phyloP scores from a whole-genome alignment of 108 stramenopile genomes.

The Fragilaria crotonensis region DNA sequence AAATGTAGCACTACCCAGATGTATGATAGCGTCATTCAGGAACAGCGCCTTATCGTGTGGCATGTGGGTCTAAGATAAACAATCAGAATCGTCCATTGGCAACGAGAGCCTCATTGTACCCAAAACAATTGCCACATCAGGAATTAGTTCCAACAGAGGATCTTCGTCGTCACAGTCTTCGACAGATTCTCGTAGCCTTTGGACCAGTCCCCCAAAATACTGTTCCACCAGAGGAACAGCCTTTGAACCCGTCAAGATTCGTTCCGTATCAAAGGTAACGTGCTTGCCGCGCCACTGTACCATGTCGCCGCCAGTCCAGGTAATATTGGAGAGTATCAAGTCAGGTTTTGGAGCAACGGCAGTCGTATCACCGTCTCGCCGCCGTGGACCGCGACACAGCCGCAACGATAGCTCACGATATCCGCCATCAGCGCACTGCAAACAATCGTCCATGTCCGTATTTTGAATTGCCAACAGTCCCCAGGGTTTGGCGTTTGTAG shows the following conservation, averaged over 20 bases:
- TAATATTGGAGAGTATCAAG: slow-evolving; percentile 12
- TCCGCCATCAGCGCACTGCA: slow-evolving; percentile 61
- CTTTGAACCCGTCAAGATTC: slow-evolving; percentile 26
- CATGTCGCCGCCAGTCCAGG: slow-evolving; percentile 81
- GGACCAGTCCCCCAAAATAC: slow-evolving; percentile 23
- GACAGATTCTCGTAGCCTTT: slow-evolving; percentile 8
- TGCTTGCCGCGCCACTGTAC: slow-evolving; percentile 26
- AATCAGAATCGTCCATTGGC: no score
- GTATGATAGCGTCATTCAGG: no score
- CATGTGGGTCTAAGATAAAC: no score
- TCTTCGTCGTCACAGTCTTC: slow-evolving; percentile 5
- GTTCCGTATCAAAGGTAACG: slow-evolving; percentile 20
- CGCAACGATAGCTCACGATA: slow-evolving; percentile 60
- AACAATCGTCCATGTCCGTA: slow-evolving; percentile 67
- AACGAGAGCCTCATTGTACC: slow-evolving; percentile 30
- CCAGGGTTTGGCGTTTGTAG: slow-evolving; percentile 34
- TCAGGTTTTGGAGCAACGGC: slow-evolving; percentile 4
- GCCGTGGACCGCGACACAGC: slow-evolving; percentile 15
- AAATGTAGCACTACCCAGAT: no score
- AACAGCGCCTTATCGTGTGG: no score
- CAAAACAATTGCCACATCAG: slow-evolving; percentile 38
- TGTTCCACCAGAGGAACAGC: slow-evolving; percentile 19
- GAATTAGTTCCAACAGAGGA: slow-evolving; percentile 26
- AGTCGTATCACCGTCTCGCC: not conserved
- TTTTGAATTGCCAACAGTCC: slow-evolving; percentile 60